Evolutionary conservation across 768 basidiomycete species (phyloP).

Genomic region (Termitomyces sp.): DNA sequence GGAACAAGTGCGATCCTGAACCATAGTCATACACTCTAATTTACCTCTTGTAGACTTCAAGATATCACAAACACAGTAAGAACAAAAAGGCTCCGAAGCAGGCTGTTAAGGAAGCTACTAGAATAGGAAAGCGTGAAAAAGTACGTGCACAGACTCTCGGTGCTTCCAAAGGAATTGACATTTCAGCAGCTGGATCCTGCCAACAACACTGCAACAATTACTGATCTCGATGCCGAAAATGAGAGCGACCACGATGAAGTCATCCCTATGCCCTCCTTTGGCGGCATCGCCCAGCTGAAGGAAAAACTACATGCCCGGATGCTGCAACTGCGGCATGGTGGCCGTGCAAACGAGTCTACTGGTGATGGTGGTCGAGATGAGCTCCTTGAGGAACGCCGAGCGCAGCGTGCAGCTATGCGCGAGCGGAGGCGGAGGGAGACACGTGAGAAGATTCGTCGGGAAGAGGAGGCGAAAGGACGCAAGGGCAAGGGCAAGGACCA

Average conservation of each 20-base stretch:
- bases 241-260: conserved; percentile 34
- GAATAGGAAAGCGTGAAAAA: conserved; percentile 87
- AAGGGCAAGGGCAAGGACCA: conserved; percentile 45
- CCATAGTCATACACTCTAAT: neutral
- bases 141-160: conserved; percentile 32
- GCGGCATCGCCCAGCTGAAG: conserved; percentile 61
- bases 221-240: conserved; percentile 35
- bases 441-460: conserved; percentile 72
- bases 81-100: conserved; percentile 82
- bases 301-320: conserved; percentile 77
- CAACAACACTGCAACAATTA: conserved; percentile 50
- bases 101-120: conserved; percentile 82
- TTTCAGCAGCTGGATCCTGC: conserved; percentile 80
- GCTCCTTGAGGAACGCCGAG: conserved; percentile 74
- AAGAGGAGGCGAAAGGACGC: conserved; percentile 56
- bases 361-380: conserved; percentile 65
- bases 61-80: conserved; percentile 87
- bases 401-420: conserved; percentile 75
- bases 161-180: neutral
- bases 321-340: conserved; percentile 56
- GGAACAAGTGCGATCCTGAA: conserved; percentile 51
- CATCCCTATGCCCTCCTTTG: conserved; percentile 63
- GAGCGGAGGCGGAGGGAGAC: conserved; percentile 86
- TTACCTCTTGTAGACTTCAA: conserved; percentile 38
- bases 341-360: conserved; percentile 20